phyloP scores from a whole-genome alignment of 768 basidiomycete genomes.

The Amanita muscaria region DNA sequence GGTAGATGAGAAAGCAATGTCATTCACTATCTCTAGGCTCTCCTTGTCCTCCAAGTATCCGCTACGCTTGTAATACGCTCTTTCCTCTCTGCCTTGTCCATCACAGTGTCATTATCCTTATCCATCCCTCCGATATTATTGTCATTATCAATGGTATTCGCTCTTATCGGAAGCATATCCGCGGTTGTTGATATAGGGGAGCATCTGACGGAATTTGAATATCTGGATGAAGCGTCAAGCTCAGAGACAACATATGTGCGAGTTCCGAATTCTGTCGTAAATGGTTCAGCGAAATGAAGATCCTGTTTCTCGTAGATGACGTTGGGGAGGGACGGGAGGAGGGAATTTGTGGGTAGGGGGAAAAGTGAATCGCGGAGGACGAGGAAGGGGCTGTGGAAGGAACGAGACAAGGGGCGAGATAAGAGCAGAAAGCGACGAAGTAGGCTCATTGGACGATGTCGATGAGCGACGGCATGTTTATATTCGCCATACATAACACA shows the following conservation, averaged over 20 bases:
- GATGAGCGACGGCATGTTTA: background rate
- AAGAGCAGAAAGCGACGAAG: slow-evolving; percentile 5
- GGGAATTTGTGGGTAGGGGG: slow-evolving; percentile 25
- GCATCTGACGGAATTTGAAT: slow-evolving; percentile 69
- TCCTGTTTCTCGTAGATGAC: slow-evolving; percentile 49
- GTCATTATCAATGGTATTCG: slow-evolving; percentile 27
- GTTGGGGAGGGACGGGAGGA: slow-evolving; percentile 24
- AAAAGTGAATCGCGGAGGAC: slow-evolving; percentile 35
- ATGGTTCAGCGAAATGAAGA: slow-evolving; percentile 42
- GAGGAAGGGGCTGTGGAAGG: slow-evolving; percentile 59
- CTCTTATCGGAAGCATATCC: slow-evolving; percentile 32
- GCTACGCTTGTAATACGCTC: slow-evolving; percentile 37
- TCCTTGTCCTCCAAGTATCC: slow-evolving; percentile 42
- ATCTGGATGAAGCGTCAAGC: slow-evolving; percentile 52
- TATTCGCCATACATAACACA: too few relatives aligned
- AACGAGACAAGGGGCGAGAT: background rate
- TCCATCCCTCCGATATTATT: too few relatives aligned
- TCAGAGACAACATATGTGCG: slow-evolving; percentile 69
- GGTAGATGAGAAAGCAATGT: background rate
- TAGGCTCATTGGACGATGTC: too few relatives aligned
- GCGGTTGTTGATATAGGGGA: slow-evolving; percentile 41
- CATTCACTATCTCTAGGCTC: too few relatives aligned
- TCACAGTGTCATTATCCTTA: slow-evolving; percentile 33
- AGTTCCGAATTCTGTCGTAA: slow-evolving; percentile 33
- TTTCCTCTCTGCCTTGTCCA: slow-evolving; percentile 35